phyloP scores from a whole-genome alignment of 768 basidiomycete species.

The Psilocybe azurescens region DNA sequence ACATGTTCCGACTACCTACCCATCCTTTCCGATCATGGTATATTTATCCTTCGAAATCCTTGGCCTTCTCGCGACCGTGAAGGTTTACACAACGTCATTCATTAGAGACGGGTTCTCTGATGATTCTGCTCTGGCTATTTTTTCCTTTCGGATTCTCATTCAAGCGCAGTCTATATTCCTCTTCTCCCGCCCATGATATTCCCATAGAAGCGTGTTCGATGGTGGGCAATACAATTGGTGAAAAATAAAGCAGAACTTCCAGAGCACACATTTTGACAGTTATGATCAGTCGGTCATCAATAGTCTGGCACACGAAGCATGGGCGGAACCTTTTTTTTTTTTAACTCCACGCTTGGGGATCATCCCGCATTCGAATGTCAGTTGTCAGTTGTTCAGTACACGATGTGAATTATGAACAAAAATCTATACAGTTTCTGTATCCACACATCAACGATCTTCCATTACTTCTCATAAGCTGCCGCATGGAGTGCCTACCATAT shows the following conservation, averaged over 20 bases:
- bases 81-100: neutral
- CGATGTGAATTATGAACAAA: neutral
- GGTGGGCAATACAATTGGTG: neutral
- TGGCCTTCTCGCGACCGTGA: neutral
- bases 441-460: neutral
- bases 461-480: neutral
- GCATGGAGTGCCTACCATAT: neutral
- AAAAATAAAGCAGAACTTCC: neutral
- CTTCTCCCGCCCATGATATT: neutral
- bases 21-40: neutral
- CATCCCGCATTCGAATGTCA: constrained; percentile 1
- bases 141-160: no score
- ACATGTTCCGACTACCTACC: neutral
- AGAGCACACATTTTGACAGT: neutral
- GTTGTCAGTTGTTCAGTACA: neutral
- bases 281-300: neutral
- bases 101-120: neutral
- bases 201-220: neutral
- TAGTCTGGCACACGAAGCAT: neutral
- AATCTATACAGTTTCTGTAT: neutral
- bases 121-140: neutral
- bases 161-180: no score
- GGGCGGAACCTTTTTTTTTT: neutral
- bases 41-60: neutral
- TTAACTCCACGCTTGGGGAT: neutral